Evolutionary conservation across 2,329 filamentous ascomycete genomes (phyloP), one percentile per base, ranked within the genome.

Genomic region (Nothophoma quercina): DNA sequence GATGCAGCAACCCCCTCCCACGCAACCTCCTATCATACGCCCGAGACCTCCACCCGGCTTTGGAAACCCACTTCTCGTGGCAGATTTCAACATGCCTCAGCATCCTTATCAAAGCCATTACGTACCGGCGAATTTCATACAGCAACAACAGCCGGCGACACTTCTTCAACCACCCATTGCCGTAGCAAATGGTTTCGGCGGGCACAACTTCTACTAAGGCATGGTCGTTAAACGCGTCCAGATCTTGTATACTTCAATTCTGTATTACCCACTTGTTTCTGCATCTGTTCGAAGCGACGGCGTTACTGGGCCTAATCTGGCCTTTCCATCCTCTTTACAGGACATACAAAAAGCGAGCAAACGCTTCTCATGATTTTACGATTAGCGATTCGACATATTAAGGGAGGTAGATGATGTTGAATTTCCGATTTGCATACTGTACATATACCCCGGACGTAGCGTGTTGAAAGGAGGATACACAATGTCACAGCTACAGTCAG

Each of bases 51-150:
- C 78, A 10, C 71, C 72, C 2, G 83, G 82, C 6, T 83, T 86
- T 32, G 75, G 88, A 5, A 93, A 93, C 65, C 90, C 90, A 1
- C 74, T 93, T 30, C 85, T 84, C 19, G 81, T 81, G 19, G 90
- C 89, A 1, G 89, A 95, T 68, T 95, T 95, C 70, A 88, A 81
- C 19, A 79, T 88, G 62, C 88, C 89, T 4, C 87, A 91, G 59
- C 90, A 93, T 73, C 90, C 91, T 1, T 96, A 95, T 67, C 88
- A 91, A 68, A 86, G 87, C 42, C 88, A 88, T 74, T 96, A 93
- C 64, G 87, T 91, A 57, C 87, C 89, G 28, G 89, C 90, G 1
- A 88, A 83, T 60, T 80, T 76, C 15, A 66, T 65, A n/a, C 65
- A 68, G 40, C 64, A 67, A 40, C 63, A 65, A 34, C 62, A 63